Evolutionary conservation across 164 flowering plant species (phyloP), one percentile per base, ranked within the genome.

Genomic region (Vitis cinerea): DNA sequence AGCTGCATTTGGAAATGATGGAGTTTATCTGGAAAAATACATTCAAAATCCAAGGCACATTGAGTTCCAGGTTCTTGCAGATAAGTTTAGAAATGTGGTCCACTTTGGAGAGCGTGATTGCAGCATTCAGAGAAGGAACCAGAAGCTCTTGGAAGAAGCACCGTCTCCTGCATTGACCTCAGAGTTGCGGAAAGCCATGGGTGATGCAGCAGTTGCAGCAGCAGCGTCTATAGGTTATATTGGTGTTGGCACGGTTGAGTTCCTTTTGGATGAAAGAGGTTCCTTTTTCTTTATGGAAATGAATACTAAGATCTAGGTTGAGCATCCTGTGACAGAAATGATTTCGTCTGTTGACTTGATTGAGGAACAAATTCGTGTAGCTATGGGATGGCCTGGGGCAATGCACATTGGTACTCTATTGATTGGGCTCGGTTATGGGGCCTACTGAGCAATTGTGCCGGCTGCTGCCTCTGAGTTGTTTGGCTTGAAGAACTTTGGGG

Each of bases 61-160:
- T 17, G 17, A 17, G 17, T 17, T 17, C 17, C 84, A 96, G 99
- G 95, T 93, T 76, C 94, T 96, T 79, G 98, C 99, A 5, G 99
- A 96, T 80, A 91, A 82, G 82, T 89, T 59, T 79, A 88, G 90
- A 30, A 93, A 96, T 70, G 99, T 93, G 59, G 92, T 96, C 71
- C 98, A 96, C 81, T 96, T 96, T 83, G 99, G 99, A 67, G 99
- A 96, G 82, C 98, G 98, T 78, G 99, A 96, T 82, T 96, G 99
- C 88, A 96, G 99, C 72, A 96, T 96, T 81, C 98, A 96, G 99
- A 80, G 99, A 69, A 83, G 98, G 75, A 96, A 96, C 72, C 99
- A 96, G 75, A 96, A 96, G 80, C 86, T 96, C 61, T 82, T 96
- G 16, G 99, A 96, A 84, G 99, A 96, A 83, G 99, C 99, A 56